Conservation (phyloP, 2,329 filamentous ascomycete genomes). For the Trichoderma pleuroti region DNA sequence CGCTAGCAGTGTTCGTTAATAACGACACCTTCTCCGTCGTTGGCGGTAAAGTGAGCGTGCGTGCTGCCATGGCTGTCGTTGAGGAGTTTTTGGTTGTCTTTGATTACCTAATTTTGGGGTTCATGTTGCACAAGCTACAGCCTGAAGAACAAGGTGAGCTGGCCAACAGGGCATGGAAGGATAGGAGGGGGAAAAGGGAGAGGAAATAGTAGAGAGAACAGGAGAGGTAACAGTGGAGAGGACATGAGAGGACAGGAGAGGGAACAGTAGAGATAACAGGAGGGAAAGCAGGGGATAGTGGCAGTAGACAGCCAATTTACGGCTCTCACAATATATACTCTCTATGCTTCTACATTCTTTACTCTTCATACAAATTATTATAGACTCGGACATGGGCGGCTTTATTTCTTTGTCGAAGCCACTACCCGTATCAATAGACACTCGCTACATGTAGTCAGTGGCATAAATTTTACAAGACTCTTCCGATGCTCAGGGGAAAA, state of each 20-base stretch:
- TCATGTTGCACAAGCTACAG: constrained; percentile 34
- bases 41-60: constrained; percentile 37
- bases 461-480: background rate
- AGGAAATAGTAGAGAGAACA: background rate
- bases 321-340: background rate
- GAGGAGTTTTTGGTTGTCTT: constrained; percentile 48
- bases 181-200: background rate
- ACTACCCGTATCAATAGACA: background rate
- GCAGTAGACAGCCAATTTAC: background rate
- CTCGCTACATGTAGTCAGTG: background rate
- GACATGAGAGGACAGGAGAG: background rate
- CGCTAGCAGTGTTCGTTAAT: constrained; percentile 40
- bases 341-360: background rate
- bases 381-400: background rate
- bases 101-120: constrained; percentile 39
- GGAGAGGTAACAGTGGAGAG: background rate
- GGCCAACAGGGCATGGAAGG: constrained; percentile 8
- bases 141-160: constrained; percentile 6
- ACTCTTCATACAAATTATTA: background rate
- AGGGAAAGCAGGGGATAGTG: background rate
- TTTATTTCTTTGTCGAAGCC: background rate
- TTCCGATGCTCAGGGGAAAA: background rate
- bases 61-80: constrained; percentile 45
- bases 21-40: constrained; percentile 42
- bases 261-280: background rate